Conservation (phyloP, 2,329 filamentous ascomycete species). For the Aspergillus ochraceoroseus region DNA sequence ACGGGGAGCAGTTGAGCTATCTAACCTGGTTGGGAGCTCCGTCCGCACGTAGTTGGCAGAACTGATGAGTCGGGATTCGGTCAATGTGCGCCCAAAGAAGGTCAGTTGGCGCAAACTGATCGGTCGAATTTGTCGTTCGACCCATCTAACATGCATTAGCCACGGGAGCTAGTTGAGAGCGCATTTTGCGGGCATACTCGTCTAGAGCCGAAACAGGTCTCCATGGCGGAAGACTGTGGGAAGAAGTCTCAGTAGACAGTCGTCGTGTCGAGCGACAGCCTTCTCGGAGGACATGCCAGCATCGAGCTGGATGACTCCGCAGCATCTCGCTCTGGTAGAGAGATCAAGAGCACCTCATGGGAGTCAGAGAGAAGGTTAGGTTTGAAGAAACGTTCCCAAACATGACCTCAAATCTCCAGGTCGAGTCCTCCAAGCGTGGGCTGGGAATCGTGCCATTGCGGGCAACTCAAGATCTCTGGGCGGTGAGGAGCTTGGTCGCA, state of each 20-base stretch:
- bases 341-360: slow-evolving; percentile 18
- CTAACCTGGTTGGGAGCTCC: slow-evolving; percentile 77
- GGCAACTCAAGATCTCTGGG: slow-evolving; percentile 9
- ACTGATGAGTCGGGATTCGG: slow-evolving; percentile 80
- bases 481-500: slow-evolving; percentile 16
- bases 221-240: slow-evolving; percentile 50
- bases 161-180: neutral
- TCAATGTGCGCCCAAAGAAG: slow-evolving; percentile 91
- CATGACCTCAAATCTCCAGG: slow-evolving; percentile 16
- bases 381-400: slow-evolving; percentile 13
- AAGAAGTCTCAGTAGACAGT: slow-evolving; percentile 24
- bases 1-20: neutral
- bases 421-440: slow-evolving; percentile 7
- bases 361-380: slow-evolving; percentile 14
- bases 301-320: slow-evolving; percentile 32
- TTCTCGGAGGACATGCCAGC: slow-evolving; percentile 28
- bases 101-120: slow-evolving; percentile 95
- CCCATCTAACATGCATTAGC: slow-evolving; percentile 62
- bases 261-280: slow-evolving; percentile 23
- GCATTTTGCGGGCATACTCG: slow-evolving; percentile 44
- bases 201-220: slow-evolving; percentile 56
- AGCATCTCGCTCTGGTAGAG: slow-evolving; percentile 36
- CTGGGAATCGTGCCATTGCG: slow-evolving; percentile 3
- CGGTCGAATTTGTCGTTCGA: slow-evolving; percentile 84
- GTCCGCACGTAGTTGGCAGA: slow-evolving; percentile 97